Percentiles rank a stretch among this genome's conserved stretches.
Conservation (phyloP, 2,329 filamentous ascomycete species). For the Microascus cirrosus region DNA sequence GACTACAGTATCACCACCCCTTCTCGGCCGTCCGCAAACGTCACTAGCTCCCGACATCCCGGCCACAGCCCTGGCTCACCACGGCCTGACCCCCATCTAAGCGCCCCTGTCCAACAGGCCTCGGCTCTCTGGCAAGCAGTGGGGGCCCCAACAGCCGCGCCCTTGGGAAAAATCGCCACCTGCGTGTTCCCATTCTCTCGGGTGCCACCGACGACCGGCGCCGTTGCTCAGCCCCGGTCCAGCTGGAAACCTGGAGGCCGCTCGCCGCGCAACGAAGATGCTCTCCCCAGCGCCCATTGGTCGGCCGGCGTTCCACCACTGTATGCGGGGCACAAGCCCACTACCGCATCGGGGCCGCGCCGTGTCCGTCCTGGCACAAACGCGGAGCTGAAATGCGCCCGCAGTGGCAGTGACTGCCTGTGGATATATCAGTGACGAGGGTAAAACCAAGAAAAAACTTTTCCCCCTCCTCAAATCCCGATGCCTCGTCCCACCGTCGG, state of each 20-base stretch:
- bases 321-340: constrained; percentile 4
- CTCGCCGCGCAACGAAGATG: neutral
- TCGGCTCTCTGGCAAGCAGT: too few species aligned
- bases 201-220: neutral
- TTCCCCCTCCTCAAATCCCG: too few species aligned
- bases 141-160: too few species aligned
- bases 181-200: neutral
- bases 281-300: neutral
- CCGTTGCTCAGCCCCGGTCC: neutral
- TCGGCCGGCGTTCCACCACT: neutral
- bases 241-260: neutral
- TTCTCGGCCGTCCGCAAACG: too few species aligned
- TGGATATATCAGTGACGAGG: neutral
- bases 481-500: too few species aligned
- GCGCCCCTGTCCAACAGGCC: too few species aligned
- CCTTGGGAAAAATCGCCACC: too few species aligned
- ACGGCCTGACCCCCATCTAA: too few species aligned
- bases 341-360: neutral
- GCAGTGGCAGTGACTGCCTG: neutral
- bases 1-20: too few species aligned
- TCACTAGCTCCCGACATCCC: too few species aligned
- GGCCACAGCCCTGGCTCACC: too few species aligned
- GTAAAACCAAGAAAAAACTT: too few species aligned
- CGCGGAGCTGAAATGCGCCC: constrained; percentile 1
- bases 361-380: neutral